These are phyloP conservation scores for Fusarium secorum DNA, from an alignment of 2,329 filamentous ascomycete species.

Conservation along the genomic window DNA sequence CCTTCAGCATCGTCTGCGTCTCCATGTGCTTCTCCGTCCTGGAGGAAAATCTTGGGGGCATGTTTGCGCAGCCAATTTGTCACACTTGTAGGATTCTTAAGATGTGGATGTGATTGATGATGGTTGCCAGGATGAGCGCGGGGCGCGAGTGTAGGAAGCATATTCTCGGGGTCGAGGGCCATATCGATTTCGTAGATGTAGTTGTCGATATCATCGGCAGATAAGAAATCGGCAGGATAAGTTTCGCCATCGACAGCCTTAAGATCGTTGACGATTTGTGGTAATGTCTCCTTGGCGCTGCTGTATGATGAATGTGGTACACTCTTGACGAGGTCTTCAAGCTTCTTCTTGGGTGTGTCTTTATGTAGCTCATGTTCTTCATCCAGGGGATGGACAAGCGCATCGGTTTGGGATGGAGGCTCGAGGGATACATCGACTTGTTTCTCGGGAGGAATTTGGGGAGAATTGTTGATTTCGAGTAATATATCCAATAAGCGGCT, in stretches of 20 bases:
- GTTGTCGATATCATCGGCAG: slow-evolving; percentile 75
- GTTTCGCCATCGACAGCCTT: slow-evolving; percentile 59
- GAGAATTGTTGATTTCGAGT: slow-evolving; percentile 85
- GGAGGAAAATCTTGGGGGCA: slow-evolving; percentile 83
- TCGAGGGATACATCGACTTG: slow-evolving; percentile 74
- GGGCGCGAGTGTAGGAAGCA: slow-evolving; percentile 60
- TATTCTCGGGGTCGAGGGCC: slow-evolving; percentile 54
- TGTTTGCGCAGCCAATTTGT: slow-evolving; percentile 94
- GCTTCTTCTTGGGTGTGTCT: slow-evolving; percentile 55
- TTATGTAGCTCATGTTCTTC: slow-evolving; percentile 50
- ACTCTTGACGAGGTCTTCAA: slow-evolving; percentile 59
- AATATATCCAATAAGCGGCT: slow-evolving; percentile 90
- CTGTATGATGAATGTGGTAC: slow-evolving; percentile 61
- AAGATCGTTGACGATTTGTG: slow-evolving; percentile 62
- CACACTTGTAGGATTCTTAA: slow-evolving; percentile 84
- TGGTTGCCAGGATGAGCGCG: slow-evolving; percentile 51
- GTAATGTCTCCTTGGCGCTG: slow-evolving; percentile 68
- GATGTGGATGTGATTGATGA: slow-evolving; percentile 51
- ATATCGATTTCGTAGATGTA: slow-evolving; percentile 73
- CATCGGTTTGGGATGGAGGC: slow-evolving; percentile 52
- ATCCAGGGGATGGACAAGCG: slow-evolving; percentile 45
- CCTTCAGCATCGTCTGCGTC: slow-evolving; percentile 50
- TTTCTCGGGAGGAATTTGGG: slow-evolving; percentile 77
- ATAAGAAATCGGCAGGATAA: slow-evolving; percentile 71
- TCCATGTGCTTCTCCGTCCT: slow-evolving; percentile 65